A percentile compares a stretch with the other conserved stretches of the same genome.
Evolutionary conservation across 306 rosid species (phyloP).

Genomic region (Prunus mongolica): DNA sequence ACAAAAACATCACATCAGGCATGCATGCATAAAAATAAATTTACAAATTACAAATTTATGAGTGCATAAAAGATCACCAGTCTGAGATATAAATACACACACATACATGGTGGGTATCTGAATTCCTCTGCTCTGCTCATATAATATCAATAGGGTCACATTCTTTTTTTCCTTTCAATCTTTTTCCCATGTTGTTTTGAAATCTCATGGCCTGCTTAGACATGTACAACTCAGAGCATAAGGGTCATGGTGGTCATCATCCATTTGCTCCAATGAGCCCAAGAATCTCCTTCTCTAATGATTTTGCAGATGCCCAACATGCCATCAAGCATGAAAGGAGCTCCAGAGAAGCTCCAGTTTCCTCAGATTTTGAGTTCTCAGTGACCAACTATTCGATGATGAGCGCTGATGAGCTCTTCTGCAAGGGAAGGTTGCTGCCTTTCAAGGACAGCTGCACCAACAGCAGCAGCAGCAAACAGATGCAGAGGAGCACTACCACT

Average conservation of each 20-base stretch:
- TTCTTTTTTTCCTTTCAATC: not conserved
- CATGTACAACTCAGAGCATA: constrained; percentile 72
- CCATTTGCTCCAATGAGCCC: constrained; percentile 77
- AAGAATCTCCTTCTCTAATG: constrained; percentile 89
- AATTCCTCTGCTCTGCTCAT: constrained; percentile 24
- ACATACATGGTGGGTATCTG: constrained; percentile 28
- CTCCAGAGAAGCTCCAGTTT: constrained; percentile 32
- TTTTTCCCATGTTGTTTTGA: constrained; percentile 33
- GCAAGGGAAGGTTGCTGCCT: constrained; percentile 73
- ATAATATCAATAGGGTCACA: constrained; percentile 3
- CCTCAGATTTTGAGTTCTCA: constrained; percentile 87
- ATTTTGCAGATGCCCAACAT: constrained; percentile 73
- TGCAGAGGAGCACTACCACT: constrained; percentile 62
- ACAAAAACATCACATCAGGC: constrained; percentile 64
- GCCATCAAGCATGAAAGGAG: constrained; percentile 48
- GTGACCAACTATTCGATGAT: constrained; percentile 65
- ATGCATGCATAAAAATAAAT: constrained; percentile 28
- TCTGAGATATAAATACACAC: constrained; percentile 45
- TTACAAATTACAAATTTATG: not conserved
- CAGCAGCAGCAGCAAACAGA: constrained; percentile 21
- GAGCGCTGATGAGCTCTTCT: constrained; percentile 95
- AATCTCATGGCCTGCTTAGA: constrained; percentile 78
- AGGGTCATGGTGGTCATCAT: constrained; percentile 23
- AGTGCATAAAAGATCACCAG: constrained; percentile 11
- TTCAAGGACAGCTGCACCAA: constrained; percentile 41